Percentiles rank a stretch among this genome's conserved stretches.
Conservation (phyloP, 305 asterid species). For the Fraxinus ornus region DNA sequence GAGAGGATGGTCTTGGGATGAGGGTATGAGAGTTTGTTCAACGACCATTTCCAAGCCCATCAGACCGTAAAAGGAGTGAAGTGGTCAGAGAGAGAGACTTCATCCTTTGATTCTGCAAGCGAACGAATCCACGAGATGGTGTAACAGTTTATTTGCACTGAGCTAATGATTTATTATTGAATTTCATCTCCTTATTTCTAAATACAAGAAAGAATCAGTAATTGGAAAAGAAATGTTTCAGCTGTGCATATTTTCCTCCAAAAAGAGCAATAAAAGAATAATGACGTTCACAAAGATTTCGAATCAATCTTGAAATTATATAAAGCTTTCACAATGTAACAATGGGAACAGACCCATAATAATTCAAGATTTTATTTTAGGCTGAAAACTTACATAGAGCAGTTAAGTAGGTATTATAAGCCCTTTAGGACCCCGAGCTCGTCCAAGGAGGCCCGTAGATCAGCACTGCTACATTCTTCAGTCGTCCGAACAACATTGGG, state of each 20-base stretch:
- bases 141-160: background rate
- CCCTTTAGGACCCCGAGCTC: conserved; percentile 48
- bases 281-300: background rate
- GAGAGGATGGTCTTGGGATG: background rate
- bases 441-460: conserved; percentile 51
- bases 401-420: conserved; percentile 12
- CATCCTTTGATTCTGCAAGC: background rate
- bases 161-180: background rate
- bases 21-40: background rate
- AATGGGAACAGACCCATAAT: background rate
- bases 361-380: conserved; percentile 14
- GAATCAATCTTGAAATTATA: conserved; percentile 1
- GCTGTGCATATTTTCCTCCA: conserved; percentile 13
- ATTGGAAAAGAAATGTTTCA: background rate
- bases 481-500: conserved; percentile 56
- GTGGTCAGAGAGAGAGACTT: background rate
- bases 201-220: background rate
- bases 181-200: background rate
- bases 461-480: conserved; percentile 53
- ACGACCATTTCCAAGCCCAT: background rate
- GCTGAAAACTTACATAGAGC: conserved; percentile 14
- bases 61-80: background rate
- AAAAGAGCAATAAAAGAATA: background rate
- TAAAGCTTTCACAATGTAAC: conserved; percentile 9
- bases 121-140: background rate